Evolutionary conservation across 208 protist species (phyloP).

Genomic region (Porcisia hertigi): DNA sequence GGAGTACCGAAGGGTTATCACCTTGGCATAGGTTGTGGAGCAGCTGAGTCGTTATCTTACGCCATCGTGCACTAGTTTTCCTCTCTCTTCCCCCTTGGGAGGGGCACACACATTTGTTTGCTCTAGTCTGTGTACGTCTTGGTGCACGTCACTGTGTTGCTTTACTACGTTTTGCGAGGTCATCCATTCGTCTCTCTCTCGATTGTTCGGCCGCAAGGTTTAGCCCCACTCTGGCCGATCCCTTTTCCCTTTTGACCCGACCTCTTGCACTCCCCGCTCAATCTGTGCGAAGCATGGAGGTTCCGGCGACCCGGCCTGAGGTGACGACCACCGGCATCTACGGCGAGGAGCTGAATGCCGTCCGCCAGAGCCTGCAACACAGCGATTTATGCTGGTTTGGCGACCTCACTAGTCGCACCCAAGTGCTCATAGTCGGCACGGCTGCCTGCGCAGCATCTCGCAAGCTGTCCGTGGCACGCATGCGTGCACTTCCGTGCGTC

Average conservation of each 20-base stretch:
- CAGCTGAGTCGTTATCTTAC: not conserved
- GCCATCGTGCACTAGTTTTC: not conserved
- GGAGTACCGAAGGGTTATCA: not conserved
- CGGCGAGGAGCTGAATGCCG: conserved; percentile 38
- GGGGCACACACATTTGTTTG: not conserved
- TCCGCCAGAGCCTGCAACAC: conserved; percentile 33
- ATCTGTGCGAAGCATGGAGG: conserved; percentile 16
- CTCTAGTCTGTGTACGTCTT: not conserved
- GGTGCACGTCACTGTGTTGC: not conserved
- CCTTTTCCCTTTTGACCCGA: not conserved
- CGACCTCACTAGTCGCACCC: conserved; percentile 46
- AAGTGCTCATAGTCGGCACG: conserved; percentile 48
- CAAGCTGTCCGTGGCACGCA: conserved; percentile 53
- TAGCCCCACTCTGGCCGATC: not conserved
- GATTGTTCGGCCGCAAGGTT: not conserved
- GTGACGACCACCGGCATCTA: conserved; percentile 67
- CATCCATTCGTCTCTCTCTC: not conserved
- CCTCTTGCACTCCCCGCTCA: not conserved
- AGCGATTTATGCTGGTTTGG: conserved; percentile 37
- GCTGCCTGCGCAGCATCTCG: conserved; percentile 17
- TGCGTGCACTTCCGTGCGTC: conserved; percentile 64
- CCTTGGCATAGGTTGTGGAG: not conserved
- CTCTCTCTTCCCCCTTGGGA: not conserved
- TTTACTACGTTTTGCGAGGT: not conserved
- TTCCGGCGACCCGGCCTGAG: conserved; percentile 42